A percentile compares a stretch with the other conserved stretches of the same genome.
These are phyloP conservation scores for Tieghemostelium lacteum DNA, from an alignment of 78 protist genomes.

Conservation along the genomic window DNA sequence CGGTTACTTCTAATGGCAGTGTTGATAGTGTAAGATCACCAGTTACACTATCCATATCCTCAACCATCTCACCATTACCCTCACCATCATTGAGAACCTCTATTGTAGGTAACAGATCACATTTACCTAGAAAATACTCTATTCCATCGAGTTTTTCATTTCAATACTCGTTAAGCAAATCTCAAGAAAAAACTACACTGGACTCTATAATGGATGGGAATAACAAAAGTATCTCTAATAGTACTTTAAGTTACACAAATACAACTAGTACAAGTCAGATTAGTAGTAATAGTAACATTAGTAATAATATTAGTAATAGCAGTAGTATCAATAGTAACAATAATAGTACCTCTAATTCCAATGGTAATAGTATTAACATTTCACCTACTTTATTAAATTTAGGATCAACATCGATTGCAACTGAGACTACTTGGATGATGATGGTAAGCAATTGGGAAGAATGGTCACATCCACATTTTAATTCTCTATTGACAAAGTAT, in stretches of 20 bases:
- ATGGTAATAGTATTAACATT: background rate
- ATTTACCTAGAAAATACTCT: background rate
- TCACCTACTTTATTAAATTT: background rate
- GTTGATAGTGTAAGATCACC: background rate
- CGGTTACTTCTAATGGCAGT: background rate
- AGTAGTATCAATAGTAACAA: too few relatives aligned
- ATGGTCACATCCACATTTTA: slow-evolving; percentile 53
- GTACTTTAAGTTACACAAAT: background rate
- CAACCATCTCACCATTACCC: slow-evolving; percentile 20
- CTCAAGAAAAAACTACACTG: background rate
- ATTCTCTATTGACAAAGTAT: slow-evolving; percentile 21
- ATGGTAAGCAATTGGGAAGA: slow-evolving; percentile 62
- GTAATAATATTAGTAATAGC: background rate
- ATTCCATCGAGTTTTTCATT: background rate
- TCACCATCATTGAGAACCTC: slow-evolving; percentile 23
- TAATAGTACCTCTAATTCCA: too few relatives aligned
- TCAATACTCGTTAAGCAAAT: background rate
- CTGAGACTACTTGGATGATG: slow-evolving; percentile 55
- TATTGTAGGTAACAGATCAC: slow-evolving; percentile 12
- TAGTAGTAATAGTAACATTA: background rate
- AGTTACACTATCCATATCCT: slow-evolving; percentile 2
- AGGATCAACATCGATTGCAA: slow-evolving; percentile 22
- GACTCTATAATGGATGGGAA: too few relatives aligned
- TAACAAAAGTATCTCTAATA: too few relatives aligned
- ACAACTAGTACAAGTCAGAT: background rate